Percentiles rank a stretch among this genome's conserved stretches.
Evolutionary conservation across 2,329 filamentous ascomycete genomes (phyloP).

Genomic region (Xylariaceae sp.): DNA sequence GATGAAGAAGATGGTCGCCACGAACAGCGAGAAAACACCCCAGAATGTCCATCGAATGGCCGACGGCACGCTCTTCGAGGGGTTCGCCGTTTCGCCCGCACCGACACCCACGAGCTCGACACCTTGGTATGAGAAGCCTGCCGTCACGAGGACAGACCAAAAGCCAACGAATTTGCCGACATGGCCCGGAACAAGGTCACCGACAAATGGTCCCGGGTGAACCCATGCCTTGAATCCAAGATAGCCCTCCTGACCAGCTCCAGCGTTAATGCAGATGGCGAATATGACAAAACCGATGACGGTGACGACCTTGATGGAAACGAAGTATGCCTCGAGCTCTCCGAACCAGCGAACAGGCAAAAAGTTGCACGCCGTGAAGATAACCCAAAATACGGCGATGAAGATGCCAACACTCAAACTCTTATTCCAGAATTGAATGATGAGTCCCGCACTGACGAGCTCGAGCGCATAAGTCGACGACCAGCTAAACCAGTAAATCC

Average conservation of each 20-base stretch:
- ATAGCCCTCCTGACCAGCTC: slow-evolving; percentile 62
- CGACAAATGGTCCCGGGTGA: slow-evolving; percentile 61
- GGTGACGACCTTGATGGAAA: slow-evolving; percentile 69
- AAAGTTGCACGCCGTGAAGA: slow-evolving; percentile 65
- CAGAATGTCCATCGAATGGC: slow-evolving; percentile 72
- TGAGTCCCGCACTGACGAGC: slow-evolving; percentile 64
- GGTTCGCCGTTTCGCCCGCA: slow-evolving; percentile 71
- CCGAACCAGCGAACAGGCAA: slow-evolving; percentile 68
- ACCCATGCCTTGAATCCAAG: slow-evolving; percentile 70
- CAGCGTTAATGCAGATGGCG: slow-evolving; percentile 67
- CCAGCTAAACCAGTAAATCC: slow-evolving; percentile 79
- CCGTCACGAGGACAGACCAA: slow-evolving; percentile 63
- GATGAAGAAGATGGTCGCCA: slow-evolving; percentile 62
- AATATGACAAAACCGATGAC: slow-evolving; percentile 73
- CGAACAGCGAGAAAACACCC: slow-evolving; percentile 65
- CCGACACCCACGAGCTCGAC: slow-evolving; percentile 72
- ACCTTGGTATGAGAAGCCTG: slow-evolving; percentile 66
- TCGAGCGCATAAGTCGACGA: slow-evolving; percentile 68
- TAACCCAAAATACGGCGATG: slow-evolving; percentile 66
- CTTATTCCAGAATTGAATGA: slow-evolving; percentile 69
- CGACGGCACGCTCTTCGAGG: slow-evolving; percentile 63
- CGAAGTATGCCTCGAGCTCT: slow-evolving; percentile 74
- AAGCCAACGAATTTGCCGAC: slow-evolving; percentile 62
- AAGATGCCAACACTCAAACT: slow-evolving; percentile 62
- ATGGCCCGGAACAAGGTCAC: slow-evolving; percentile 49